Base-by-base conservation (phyloP, 441 rosid genomes). In the Erysimum cheiri region DNA sequence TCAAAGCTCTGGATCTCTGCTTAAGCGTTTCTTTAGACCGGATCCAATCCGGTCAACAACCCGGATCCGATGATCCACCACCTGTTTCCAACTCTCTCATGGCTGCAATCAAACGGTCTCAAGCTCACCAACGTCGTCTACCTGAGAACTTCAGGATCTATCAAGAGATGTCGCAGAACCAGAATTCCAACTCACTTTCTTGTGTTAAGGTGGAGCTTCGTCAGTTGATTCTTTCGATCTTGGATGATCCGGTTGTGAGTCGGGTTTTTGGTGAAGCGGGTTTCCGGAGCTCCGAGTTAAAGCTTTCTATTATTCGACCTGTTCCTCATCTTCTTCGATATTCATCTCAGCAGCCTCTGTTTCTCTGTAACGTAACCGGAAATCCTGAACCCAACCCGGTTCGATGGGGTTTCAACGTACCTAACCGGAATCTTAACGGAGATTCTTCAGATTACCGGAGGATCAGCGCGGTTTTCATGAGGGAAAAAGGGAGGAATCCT, bases 51-150 rank as follows among this genome's bases (percentile, higher is more conserved):
- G 75, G 84, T 65, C 97, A 85, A 49, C 94, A 82, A 53, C 70
- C 67, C 71, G 72, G 79, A 49, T 65, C 54, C 48, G 85, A 78
- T 32, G 92, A 88, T 35, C 91, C 90, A 1, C 72, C 72, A 2
- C 72, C 72, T 13, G 88, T 92, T 1, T 92, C 98, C 0, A 92
- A 92, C 84, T 88, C 98, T 0, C 85, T 92, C 60, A 92, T 92
- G 96, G 98, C 98, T 3, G 98, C 98, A 2, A 87, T 92, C 50
- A 92, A 90, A 67, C 81, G 98, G 3, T 90, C 98, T 9, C 98
- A 92, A 77, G 98, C 98, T 10, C 88, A 88, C 64, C 98, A 92
- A 59, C 77, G 96, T 24, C 78, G 96, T 37, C 88, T 88, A 62
- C 98, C 98, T 1, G 98, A 92, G 80, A 92, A 86, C 44, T 92